A percentile compares a stretch with the other conserved stretches of the same genome.
Evolutionary conservation across 192 early-diverging fungal genomes (phyloP).

Genomic region (Coemansia sp.): DNA sequence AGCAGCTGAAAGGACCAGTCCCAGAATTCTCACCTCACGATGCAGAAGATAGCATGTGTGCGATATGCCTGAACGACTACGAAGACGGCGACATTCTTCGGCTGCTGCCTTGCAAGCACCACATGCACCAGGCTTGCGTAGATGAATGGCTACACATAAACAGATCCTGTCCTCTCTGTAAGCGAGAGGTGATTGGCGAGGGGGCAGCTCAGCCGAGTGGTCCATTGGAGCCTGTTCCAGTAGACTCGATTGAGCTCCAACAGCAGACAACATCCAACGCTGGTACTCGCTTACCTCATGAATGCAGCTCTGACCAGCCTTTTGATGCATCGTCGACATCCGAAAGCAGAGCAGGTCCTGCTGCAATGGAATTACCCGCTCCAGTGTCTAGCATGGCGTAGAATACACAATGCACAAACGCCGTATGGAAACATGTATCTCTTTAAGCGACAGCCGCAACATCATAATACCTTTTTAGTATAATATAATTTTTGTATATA

Average conservation of each 20-base stretch:
- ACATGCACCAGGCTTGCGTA: slow-evolving; percentile 81
- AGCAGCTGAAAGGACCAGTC: slow-evolving; percentile 40
- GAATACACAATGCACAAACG: neutral
- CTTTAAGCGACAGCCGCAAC: too few species aligned
- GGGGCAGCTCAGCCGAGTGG: neutral
- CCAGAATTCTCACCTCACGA: slow-evolving; percentile 57
- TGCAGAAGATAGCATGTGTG: slow-evolving; percentile 69
- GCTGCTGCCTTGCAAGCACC: slow-evolving; percentile 72
- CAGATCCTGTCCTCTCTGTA: slow-evolving; percentile 75
- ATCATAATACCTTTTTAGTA: too few species aligned
- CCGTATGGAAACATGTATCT: too few species aligned
- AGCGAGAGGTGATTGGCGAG: slow-evolving; percentile 45
- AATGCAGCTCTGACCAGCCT: neutral
- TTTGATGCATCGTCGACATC: neutral
- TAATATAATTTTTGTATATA: neutral
- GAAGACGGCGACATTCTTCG: slow-evolving; percentile 76
- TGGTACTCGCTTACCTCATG: neutral
- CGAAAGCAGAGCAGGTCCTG: neutral
- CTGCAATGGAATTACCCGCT: neutral
- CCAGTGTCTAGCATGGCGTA: neutral
- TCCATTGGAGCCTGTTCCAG: neutral
- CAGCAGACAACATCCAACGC: neutral
- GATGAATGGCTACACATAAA: slow-evolving; percentile 80
- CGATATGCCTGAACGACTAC: slow-evolving; percentile 76
- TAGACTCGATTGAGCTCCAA: slow-evolving; percentile 8